Evolutionary conservation across 1,139 yeast species (phyloP).

Genomic region (Chernovozyma aurita): DNA sequence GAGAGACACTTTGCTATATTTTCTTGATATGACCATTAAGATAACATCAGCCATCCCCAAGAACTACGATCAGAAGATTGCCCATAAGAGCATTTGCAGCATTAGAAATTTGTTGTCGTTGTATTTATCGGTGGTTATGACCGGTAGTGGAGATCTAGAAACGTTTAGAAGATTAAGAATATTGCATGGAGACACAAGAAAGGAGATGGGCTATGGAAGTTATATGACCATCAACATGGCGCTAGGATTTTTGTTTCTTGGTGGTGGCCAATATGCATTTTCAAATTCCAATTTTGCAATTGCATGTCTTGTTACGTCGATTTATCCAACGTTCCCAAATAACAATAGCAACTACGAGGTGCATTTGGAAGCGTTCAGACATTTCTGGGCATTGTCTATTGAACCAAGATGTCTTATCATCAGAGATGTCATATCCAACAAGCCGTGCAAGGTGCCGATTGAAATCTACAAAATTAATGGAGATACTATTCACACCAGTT

Average conservation of each 20-base stretch:
- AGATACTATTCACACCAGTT: slow-evolving; percentile 18
- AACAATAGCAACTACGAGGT: slow-evolving; percentile 40
- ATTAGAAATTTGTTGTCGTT: slow-evolving; percentile 60
- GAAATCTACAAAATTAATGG: slow-evolving; percentile 42
- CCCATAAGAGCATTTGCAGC: slow-evolving; percentile 52
- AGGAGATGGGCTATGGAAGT: slow-evolving; percentile 54
- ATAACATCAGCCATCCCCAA: slow-evolving; percentile 43
- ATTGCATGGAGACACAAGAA: slow-evolving; percentile 55
- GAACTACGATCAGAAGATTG: slow-evolving; percentile 58
- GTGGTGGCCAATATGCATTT: slow-evolving; percentile 90
- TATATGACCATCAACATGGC: slow-evolving; percentile 81
- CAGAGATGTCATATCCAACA: slow-evolving; percentile 60
- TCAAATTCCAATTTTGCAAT: slow-evolving; percentile 59
- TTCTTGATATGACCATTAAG: slow-evolving; percentile 59
- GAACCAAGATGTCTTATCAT: slow-evolving; percentile 77
- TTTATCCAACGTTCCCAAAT: slow-evolving; percentile 69
- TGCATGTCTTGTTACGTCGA: slow-evolving; percentile 69
- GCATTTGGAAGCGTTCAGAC: slow-evolving; percentile 81
- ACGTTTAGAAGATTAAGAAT: slow-evolving; percentile 69
- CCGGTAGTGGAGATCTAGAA: slow-evolving; percentile 87
- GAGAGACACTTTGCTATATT: slow-evolving; percentile 53
- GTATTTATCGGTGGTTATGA: slow-evolving; percentile 72
- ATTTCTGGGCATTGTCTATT: slow-evolving; percentile 86
- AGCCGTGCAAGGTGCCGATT: slow-evolving; percentile 50
- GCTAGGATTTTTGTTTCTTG: slow-evolving; percentile 80